Evolutionary conservation across 2,329 filamentous ascomycete species (phyloP).

Genomic region (Lasiodiplodia theobromae): DNA sequence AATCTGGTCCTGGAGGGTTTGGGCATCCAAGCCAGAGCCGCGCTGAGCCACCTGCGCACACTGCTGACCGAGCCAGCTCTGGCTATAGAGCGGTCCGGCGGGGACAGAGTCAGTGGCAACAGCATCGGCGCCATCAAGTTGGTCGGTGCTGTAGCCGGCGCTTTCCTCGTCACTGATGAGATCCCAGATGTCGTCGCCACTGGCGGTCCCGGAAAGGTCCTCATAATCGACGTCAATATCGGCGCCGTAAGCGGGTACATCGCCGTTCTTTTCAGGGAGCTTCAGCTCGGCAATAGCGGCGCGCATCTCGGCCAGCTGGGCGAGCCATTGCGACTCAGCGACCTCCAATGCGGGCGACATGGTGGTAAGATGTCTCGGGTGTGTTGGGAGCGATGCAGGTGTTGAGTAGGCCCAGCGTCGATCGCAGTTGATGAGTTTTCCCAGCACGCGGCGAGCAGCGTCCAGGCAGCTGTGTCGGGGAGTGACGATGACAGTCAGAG

Average conservation of each 20-base stretch:
- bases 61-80: slow-evolving; percentile 74
- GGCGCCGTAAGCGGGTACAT: slow-evolving; percentile 60
- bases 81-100: slow-evolving; percentile 56
- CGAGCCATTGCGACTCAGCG: slow-evolving; percentile 76
- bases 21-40: slow-evolving; percentile 71
- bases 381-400: background rate
- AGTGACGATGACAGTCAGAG: slow-evolving; percentile 2
- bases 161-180: slow-evolving; percentile 79
- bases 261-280: slow-evolving; percentile 56
- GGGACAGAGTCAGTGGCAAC: slow-evolving; percentile 35
- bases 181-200: slow-evolving; percentile 89
- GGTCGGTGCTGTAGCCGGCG: slow-evolving; percentile 69
- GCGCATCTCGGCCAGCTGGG: slow-evolving; percentile 85
- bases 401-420: background rate
- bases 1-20: slow-evolving; percentile 80
- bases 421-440: background rate
- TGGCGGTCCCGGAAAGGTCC: slow-evolving; percentile 65
- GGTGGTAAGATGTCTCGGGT: background rate
- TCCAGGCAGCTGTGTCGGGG: background rate
- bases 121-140: slow-evolving; percentile 62
- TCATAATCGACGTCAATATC: slow-evolving; percentile 72
- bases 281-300: slow-evolving; percentile 79
- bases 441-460: background rate
- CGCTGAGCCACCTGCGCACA: slow-evolving; percentile 71
- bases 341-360: slow-evolving; percentile 51